phyloP scores from a whole-genome alignment of 2,329 filamentous ascomycete genomes.

The Trichoderma harzianum region DNA sequence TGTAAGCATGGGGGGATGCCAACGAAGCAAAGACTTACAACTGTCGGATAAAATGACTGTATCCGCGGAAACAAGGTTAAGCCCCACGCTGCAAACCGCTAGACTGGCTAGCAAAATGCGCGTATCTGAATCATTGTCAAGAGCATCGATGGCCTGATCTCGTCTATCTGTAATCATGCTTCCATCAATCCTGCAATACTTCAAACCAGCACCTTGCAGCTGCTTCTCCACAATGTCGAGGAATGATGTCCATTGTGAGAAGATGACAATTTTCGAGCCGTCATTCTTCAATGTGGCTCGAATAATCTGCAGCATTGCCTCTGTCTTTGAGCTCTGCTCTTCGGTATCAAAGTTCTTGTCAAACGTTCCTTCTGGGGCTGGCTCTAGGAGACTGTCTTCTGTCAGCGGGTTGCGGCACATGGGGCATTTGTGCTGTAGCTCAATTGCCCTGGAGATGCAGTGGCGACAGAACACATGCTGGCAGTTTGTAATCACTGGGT shows the following conservation, averaged over 20 bases:
- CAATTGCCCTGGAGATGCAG: slow-evolving; percentile 73
- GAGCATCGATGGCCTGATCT: slow-evolving; percentile 65
- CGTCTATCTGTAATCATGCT: slow-evolving; percentile 68
- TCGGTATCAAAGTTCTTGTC: slow-evolving; percentile 57
- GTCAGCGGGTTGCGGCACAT: slow-evolving; percentile 72
- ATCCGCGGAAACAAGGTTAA: slow-evolving; percentile 83
- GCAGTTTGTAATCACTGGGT: slow-evolving; percentile 80
- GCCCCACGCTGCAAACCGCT: slow-evolving; percentile 76
- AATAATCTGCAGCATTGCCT: slow-evolving; percentile 72
- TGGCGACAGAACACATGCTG: slow-evolving; percentile 73
- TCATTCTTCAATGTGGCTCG: slow-evolving; percentile 63
- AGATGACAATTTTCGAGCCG: slow-evolving; percentile 67
- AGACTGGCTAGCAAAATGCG: slow-evolving; percentile 79
- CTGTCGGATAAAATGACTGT: slow-evolving; percentile 80
- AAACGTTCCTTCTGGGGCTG: slow-evolving; percentile 52
- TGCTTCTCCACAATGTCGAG: slow-evolving; percentile 69
- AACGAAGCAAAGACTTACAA: slow-evolving; percentile 43
- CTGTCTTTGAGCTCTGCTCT: slow-evolving; percentile 76
- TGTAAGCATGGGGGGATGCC: not conserved
- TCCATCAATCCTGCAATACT: slow-evolving; percentile 73
- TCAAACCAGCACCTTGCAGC: slow-evolving; percentile 57
- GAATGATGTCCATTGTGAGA: slow-evolving; percentile 76
- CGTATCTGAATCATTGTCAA: slow-evolving; percentile 64
- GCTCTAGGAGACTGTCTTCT: slow-evolving; percentile 59
- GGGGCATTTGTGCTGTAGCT: slow-evolving; percentile 75